Conservation (phyloP, 2,329 filamentous ascomycete species). For the Sporothrix phasma region DNA sequence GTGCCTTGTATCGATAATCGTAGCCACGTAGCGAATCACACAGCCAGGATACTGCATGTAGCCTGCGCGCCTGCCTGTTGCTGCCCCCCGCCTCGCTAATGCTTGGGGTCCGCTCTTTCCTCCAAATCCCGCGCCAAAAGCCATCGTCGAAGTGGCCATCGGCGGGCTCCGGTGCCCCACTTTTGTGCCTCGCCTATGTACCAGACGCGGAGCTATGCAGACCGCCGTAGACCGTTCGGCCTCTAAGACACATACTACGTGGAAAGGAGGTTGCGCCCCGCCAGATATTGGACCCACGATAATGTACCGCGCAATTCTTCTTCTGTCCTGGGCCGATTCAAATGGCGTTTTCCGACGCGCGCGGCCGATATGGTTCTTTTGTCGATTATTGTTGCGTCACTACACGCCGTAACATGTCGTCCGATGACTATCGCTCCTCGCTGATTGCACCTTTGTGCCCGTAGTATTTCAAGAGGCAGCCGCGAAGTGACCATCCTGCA, state of each 20-base stretch:
- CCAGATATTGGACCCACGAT: background rate
- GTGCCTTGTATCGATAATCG: background rate
- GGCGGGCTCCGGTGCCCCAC: slow-evolving; percentile 22
- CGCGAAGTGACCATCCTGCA: background rate
- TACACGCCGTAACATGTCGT: background rate
- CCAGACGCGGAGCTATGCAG: background rate
- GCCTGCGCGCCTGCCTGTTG: slow-evolving; percentile 5
- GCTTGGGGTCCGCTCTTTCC: background rate
- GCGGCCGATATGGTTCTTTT: background rate
- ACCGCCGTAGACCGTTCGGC: background rate
- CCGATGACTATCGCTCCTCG: slow-evolving; percentile 1
- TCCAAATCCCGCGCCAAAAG: slow-evolving; percentile 1
- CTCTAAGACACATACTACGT: background rate
- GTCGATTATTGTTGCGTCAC: slow-evolving; percentile 2
- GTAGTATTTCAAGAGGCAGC: background rate
- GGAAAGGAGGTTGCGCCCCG: slow-evolving; percentile 2
- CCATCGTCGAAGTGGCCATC: slow-evolving; percentile 18
- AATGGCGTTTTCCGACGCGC: slow-evolving; percentile 18
- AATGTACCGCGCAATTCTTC: slow-evolving; percentile 9
- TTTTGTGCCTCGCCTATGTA: background rate
- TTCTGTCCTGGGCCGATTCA: slow-evolving; percentile 9
- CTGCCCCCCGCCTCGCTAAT: background rate
- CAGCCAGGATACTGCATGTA: background rate
- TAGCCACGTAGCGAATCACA: background rate
- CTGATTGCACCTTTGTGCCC: background rate